Base-by-base conservation (phyloP, 2,329 filamentous ascomycete genomes). In the Ilyonectria destructans region DNA sequence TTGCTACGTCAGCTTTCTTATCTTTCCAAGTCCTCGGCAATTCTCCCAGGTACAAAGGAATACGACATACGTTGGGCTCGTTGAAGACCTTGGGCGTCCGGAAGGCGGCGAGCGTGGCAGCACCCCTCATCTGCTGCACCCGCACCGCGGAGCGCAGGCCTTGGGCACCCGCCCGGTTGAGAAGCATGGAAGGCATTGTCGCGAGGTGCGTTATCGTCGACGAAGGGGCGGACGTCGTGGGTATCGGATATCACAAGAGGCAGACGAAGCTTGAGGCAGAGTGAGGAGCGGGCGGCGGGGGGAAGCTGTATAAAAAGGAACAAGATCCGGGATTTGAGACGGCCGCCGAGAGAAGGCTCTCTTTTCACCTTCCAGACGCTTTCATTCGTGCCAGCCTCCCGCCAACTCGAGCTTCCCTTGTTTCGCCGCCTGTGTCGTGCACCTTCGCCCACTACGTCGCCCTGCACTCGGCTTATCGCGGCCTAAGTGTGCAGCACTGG, bases 31-130 rank as follows among this genome's bases (percentile, higher is more conserved):
- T 21, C 12, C 35, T 57, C 15, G 9, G 8, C 7, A 8, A 33
- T 57, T 57, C 56, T 45, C 23, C 29, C 52, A 61, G 29, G n/a
- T 10, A 51, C 21, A 58, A 23, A 43, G 4, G 8, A 10, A 26
- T 35, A 43, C 9, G 33, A 58, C 37, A 81, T 83, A 97, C 95
- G 81, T 98, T 99, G n/a, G 94, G 94, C 85, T 99, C 96, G 80
- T 99, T 99, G 79, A 89, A 86, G 75, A 98, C 90, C 71, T 91
- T 91, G 57, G 96, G 96, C 58, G 95, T 89, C 85, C 94, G 96
- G 88, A 98, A 98, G 69, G 90, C 88, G 57, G 95, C 95, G 71
- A 97, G 86, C 8, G 90, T 92, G 65, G 91, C 83, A 67, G 79
- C 74, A 58, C 77, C 76, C 70, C 77, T 77, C 65, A 74, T 72